Percentiles rank a stretch among this genome's conserved stretches.
Evolutionary conservation across 2,329 filamentous ascomycete species (phyloP).

Genomic region (Zarea fungicola): DNA sequence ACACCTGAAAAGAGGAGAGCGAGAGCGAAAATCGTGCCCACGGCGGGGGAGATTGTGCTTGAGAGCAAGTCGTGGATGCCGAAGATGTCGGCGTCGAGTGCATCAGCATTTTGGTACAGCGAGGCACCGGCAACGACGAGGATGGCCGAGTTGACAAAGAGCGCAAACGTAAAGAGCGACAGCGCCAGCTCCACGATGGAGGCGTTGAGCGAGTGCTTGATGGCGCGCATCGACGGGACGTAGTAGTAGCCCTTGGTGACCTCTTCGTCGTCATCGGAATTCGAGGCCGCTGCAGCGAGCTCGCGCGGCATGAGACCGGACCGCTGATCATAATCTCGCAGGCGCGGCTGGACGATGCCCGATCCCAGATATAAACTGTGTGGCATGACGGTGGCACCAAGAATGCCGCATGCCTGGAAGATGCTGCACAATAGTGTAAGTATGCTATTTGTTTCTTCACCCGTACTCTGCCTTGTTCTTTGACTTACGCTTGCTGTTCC

Average conservation of each 20-base stretch:
- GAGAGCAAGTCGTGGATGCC: constrained; percentile 72
- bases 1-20: constrained; percentile 75
- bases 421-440: constrained; percentile 23
- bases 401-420: constrained; percentile 69
- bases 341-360: constrained; percentile 62
- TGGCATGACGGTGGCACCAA: constrained; percentile 72
- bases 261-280: background rate
- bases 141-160: constrained; percentile 80
- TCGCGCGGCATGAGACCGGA: constrained; percentile 45
- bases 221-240: constrained; percentile 65
- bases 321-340: constrained; percentile 58
- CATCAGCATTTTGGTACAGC: constrained; percentile 58
- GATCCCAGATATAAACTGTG: constrained; percentile 64
- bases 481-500: constrained; percentile 2
- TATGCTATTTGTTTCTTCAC: background rate
- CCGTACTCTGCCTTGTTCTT: background rate
- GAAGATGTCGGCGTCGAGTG: constrained; percentile 71
- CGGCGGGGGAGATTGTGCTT: constrained; percentile 62
- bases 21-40: constrained; percentile 78
- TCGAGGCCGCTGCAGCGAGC: background rate
- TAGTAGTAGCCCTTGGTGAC: background rate
- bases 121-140: constrained; percentile 76
- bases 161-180: constrained; percentile 73
- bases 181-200: constrained; percentile 65
- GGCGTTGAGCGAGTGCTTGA: constrained; percentile 67